Evolutionary conservation across 2,329 filamentous ascomycete genomes (phyloP).

Genomic region (Hymenoscyphus scutula): DNA sequence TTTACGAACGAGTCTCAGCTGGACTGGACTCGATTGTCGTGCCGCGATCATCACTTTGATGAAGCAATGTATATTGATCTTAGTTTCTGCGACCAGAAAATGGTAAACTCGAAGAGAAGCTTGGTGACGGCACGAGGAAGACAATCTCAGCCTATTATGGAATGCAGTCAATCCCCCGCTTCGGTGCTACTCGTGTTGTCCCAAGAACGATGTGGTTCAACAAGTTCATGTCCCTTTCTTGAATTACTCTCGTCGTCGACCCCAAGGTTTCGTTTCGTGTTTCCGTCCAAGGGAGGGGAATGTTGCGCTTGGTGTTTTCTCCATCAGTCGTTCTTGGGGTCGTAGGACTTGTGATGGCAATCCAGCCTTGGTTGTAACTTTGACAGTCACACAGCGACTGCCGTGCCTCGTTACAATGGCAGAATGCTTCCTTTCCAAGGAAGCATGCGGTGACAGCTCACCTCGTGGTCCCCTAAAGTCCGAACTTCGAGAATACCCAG

Average conservation of each 20-base stretch:
- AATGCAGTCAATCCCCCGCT: background rate
- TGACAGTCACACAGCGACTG: background rate
- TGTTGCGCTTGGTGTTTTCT: background rate
- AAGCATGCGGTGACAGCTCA: background rate
- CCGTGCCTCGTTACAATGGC: background rate
- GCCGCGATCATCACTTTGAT: background rate
- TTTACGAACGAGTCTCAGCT: background rate
- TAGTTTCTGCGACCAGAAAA: background rate
- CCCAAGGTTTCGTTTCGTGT: background rate
- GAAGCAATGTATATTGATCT: background rate
- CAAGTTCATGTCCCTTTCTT: background rate
- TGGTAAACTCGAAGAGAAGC: no score
- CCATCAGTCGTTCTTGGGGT: background rate
- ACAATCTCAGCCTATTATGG: background rate
- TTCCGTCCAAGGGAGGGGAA: background rate
- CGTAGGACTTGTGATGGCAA: background rate
- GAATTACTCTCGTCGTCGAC: background rate
- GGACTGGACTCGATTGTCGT: background rate
- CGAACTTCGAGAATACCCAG: background rate
- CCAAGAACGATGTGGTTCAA: background rate
- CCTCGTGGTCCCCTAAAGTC: background rate
- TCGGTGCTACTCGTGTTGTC: background rate
- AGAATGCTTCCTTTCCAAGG: background rate
- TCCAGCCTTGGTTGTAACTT: slow-evolving; percentile 2
- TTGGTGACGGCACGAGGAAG: background rate